Base-by-base conservation (phyloP, 495 filamentous ascomycete species). In the Penicillium waksmanii region DNA sequence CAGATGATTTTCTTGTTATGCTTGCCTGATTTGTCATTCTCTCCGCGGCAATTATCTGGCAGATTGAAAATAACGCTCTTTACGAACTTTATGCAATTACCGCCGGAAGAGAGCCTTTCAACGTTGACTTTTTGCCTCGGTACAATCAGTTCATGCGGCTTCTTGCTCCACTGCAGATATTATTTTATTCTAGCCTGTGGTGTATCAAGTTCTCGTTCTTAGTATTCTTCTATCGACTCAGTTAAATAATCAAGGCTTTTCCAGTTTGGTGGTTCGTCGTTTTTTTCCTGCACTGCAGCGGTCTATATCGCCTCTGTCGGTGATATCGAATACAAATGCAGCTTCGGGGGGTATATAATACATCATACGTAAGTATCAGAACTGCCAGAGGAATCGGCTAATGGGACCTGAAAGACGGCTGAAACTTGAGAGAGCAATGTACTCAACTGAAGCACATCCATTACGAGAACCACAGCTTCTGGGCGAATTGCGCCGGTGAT, bases 141-240 rank as follows among this genome's bases (percentile, higher is more conserved):
- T 66, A 52, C 35, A 52, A 64, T 9, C 31, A 6, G 5, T 64
- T 64, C 17, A 61, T 64, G 54, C 57, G 53, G 8, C 60, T 52
- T 7, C 47, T 61, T 12, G 61, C 53, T 13, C 61, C 57, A 4
- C 36, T 64, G 10, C 27, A 63, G 52, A 47, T 71, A 9, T 47
- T 73, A 1, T 69, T 65, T 21, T 65, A 69, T 40, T 58, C 61
- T 8, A 58, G 51, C 7, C 44, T 71, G 7, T 71, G 63, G 63
- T 43, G 53, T 18, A 43, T 71, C 51, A 73, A 73, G 19, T 55
- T 69, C 19, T 69, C 64, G 1, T 73, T 71, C 38, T 33, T 73
- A 36, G 21, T 57, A n/a, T 58, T 64, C 21, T 69, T 69, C 46
- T 64, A 61, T 27, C 56, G 64, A 38, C 58, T 69, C 2, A 58